Evolutionary conservation across 2,329 filamentous ascomycete species (phyloP).

Genomic region (Aspergillus vadensis): DNA sequence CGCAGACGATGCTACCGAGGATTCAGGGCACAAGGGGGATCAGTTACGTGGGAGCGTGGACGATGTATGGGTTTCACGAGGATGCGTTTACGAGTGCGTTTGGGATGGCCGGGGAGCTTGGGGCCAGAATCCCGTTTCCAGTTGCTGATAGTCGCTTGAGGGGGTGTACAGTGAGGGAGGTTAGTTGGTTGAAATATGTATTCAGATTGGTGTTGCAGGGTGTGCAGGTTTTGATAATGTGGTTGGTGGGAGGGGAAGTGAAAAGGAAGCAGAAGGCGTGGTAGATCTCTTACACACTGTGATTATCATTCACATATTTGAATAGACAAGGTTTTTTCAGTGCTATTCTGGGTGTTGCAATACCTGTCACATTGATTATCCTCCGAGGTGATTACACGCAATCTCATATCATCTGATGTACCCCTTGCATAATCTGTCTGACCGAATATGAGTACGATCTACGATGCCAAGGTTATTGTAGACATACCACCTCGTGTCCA

Average conservation of each 20-base stretch:
- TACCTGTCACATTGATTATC: no score
- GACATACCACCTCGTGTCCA: no score
- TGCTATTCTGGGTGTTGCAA: no score
- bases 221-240: not conserved
- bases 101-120: not conserved
- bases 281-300: not conserved
- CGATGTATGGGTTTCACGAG: slow-evolving; percentile 13
- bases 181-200: not conserved
- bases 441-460: no score
- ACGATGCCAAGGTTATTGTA: no score
- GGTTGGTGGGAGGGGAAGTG: not conserved
- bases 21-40: slow-evolving; percentile 8
- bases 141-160: not conserved
- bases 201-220: not conserved
- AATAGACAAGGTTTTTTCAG: not conserved
- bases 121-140: not conserved
- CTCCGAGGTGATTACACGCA: no score
- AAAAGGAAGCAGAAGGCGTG: not conserved
- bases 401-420: no score
- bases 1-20: not conserved
- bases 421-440: no score
- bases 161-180: not conserved
- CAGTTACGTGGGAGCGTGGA: slow-evolving; percentile 10
- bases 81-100: slow-evolving; percentile 11
- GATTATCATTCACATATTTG: not conserved